Base-by-base conservation (phyloP, 192 early-diverging fungal genomes). In the Umbelopsis vinacea region DNA sequence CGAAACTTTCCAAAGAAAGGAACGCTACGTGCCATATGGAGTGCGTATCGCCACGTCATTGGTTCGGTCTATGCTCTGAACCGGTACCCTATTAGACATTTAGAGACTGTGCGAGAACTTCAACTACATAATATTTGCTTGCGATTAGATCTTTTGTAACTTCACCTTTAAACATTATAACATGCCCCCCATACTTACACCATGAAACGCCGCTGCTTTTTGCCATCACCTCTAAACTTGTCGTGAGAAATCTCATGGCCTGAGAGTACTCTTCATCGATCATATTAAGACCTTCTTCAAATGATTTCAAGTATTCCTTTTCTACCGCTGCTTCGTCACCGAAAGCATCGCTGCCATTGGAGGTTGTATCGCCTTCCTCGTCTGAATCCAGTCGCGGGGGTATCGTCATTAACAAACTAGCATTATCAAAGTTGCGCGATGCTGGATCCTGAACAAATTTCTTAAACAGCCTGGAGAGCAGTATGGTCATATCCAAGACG, bases 61-160 rank as follows among this genome's bases (percentile, higher is more conserved):
- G 6, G 88, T 92, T 50, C 78, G 83, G 46, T 83, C 85, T 17
- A 91, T 92, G 89, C 76, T 92, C 0, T 91, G 77, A 46, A 11
- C 10, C 68, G n/a, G 24, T 60, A 35, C 35, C 33, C 14, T 6
- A 63, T 63, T 63, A 63, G 57, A 37, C 57, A 63, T 26, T 63
- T 63, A 63, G 57, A 63, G 26, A 35, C 15, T 63, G 57, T 37
- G 57, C 57, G 17, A 63, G 33, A 1, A 37, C 33, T 63, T 63
- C 57, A 17, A 63, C 57, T 63, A 37, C 3, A 29, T 37, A 63
- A 50, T 50, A 17, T 50, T 17, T 15, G 12, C 2, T 50, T 50
- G 15, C 19, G 1, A 50, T 21, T 50, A 50, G 48, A 50, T 6
- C n/a, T n/a, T 50, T 17, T n/a, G 5, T 50, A 19, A 50, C 19